Evolutionary conservation across 257 asterid species (phyloP), one percentile per base, ranked within the genome.

Genomic region (Coffea canephora): DNA sequence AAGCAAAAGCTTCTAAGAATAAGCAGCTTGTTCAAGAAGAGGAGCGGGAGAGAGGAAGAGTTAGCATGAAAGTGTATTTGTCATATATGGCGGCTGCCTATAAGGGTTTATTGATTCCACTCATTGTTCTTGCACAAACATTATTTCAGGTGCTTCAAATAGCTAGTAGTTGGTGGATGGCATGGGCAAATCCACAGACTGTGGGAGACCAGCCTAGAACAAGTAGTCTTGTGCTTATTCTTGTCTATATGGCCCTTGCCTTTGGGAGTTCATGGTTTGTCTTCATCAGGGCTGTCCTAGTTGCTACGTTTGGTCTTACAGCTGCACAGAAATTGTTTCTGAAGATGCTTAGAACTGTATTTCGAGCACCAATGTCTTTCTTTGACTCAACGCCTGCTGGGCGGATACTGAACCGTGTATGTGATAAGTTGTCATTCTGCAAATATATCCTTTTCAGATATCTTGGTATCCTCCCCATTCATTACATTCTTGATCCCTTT

Each of bases 111-210:
- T 79, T 96, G 83, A 89, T 96, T 68, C 99, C 99, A 2, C 89
- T 87, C 79, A 96, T 96, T 80, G 87, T 94, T 82, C 85, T 96
- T 77, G 97, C 99, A 45, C 99, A 96, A 84, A 86, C 93, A 54
- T 83, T 96, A 80, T 96, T 96, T 92, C 99, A 96, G 86, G 89
- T 89, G 87, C 98, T 96, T 80, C 98, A 96, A 82, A 96, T 96
- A 83, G 98, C 98, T 76, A 96, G 99, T 81, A 96, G 92, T 84
- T 96, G 98, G 98, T 96, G 99, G 99, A 96, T 96, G 99, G 98
- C 99, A 75, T 96, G 99, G 99, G 99, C 99, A 23, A 96, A 89
- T 88, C 99, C 99, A 1, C 99, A 94, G 88, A 92, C 98, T 10
- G 75, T 91, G 5, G 99, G 97, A 67, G 97, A 90, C 79, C 70